A percentile compares a stretch with the other conserved stretches of the same genome.
Conservation (phyloP, 768 basidiomycete species). For the Calocybe cyanea region DNA sequence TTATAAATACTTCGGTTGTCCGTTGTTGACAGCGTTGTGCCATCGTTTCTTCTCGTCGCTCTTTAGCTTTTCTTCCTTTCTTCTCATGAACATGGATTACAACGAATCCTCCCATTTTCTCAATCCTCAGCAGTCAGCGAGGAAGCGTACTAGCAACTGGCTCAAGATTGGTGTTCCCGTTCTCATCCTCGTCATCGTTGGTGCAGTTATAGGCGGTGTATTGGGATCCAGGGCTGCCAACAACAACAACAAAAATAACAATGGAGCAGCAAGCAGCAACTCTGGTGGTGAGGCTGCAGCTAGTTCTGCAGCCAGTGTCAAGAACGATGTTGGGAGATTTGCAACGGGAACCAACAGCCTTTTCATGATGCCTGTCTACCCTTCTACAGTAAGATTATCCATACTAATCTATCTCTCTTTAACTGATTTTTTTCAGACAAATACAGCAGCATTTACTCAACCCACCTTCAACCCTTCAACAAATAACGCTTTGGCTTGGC, state of each 20-base stretch:
- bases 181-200: slow-evolving; percentile 57
- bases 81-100: slow-evolving; percentile 32
- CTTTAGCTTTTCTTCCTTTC: no score
- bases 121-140: slow-evolving; percentile 40
- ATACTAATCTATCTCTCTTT: neutral
- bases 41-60: no score
- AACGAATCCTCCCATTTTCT: slow-evolving; percentile 68
- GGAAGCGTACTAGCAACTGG: slow-evolving; percentile 64
- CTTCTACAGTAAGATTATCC: slow-evolving; percentile 68
- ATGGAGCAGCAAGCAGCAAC: slow-evolving; percentile 27
- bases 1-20: no score
- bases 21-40: no score
- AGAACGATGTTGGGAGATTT: slow-evolving; percentile 61
- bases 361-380: slow-evolving; percentile 82
- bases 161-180: slow-evolving; percentile 72
- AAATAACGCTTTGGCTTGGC: slow-evolving; percentile 61
- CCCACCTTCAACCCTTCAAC: slow-evolving; percentile 70
- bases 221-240: slow-evolving; percentile 59
- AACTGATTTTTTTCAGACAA: slow-evolving; percentile 47
- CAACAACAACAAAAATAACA: slow-evolving; percentile 35
- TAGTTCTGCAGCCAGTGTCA: slow-evolving; percentile 54
- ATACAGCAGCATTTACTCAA: slow-evolving; percentile 61
- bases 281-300: slow-evolving; percentile 40
- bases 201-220: slow-evolving; percentile 74
- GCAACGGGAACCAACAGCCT: slow-evolving; percentile 76